Evolutionary conservation across 805 yeast species (phyloP).

Genomic region (Pichia ethanolica): DNA sequence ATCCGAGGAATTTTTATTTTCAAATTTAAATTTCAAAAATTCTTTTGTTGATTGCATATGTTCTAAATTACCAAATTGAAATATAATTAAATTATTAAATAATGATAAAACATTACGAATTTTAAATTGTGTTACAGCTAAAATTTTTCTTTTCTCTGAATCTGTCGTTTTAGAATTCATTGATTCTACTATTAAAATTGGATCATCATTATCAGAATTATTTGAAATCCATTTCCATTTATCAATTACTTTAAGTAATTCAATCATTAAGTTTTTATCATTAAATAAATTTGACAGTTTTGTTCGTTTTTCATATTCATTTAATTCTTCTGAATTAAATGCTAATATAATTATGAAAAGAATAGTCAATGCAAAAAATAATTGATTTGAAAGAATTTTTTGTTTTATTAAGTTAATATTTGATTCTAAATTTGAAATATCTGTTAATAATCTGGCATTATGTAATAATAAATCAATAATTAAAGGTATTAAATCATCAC

Average conservation of each 20-base stretch:
- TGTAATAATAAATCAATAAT: slow-evolving; percentile 6
- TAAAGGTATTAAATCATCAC: slow-evolving; percentile 9
- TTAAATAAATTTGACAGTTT: slow-evolving; percentile 10
- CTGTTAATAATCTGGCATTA: slow-evolving; percentile 14
- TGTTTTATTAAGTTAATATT: slow-evolving; percentile 6
- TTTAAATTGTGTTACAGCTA: slow-evolving; percentile 28
- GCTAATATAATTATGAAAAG: slow-evolving; percentile 17
- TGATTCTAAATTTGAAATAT: slow-evolving; percentile 16
- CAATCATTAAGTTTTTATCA: slow-evolving; percentile 34
- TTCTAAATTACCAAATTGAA: slow-evolving; percentile 55
- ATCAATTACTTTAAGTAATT: slow-evolving; percentile 46
- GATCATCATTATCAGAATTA: slow-evolving; percentile 18
- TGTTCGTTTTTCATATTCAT: slow-evolving; percentile 3
- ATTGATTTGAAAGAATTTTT: slow-evolving; percentile 19
- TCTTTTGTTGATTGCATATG: slow-evolving; percentile 37
- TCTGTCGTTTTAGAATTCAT: slow-evolving; percentile 7
- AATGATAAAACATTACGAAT: slow-evolving; percentile 50
- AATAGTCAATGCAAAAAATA: slow-evolving; percentile 25
- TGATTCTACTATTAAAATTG: slow-evolving; percentile 8
- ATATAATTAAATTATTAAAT: slow-evolving; percentile 44
- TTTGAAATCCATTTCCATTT: slow-evolving; percentile 53
- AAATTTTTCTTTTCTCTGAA: slow-evolving; percentile 19
- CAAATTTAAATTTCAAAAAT: slow-evolving; percentile 37
- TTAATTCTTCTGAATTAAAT: slow-evolving; percentile 9
- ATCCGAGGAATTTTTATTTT: slow-evolving; percentile 4